Conservation (phyloP, 192 early-diverging fungal genomes). For the Helicostylum pulchrum region DNA sequence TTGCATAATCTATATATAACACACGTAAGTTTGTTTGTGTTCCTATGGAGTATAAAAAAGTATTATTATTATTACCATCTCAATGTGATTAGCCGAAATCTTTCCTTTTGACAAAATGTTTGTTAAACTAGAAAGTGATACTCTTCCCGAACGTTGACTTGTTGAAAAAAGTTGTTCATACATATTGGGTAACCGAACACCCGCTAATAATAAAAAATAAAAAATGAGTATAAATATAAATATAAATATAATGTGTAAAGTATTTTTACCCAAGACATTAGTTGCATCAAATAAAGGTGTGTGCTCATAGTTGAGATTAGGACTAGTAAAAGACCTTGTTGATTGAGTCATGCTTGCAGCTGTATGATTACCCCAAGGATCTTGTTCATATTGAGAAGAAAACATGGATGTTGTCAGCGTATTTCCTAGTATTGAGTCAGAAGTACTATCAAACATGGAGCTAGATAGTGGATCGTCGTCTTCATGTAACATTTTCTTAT, state of each 20-base stretch:
- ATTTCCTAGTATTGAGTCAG: constrained; percentile 10
- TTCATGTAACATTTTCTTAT: constrained; percentile 27
- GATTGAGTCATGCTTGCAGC: neutral
- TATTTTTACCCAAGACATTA: constrained; percentile 3
- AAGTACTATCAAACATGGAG: constrained; percentile 25
- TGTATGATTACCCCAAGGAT: constrained; percentile 29
- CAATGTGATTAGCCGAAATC: constrained; percentile 37
- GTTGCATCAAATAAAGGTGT: neutral
- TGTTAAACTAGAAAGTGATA: constrained; percentile 44
- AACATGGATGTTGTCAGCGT: constrained; percentile 27
- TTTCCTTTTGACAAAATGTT: constrained; percentile 42
- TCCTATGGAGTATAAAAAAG: neutral
- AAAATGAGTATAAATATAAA: neutral
- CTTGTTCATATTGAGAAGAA: constrained; percentile 28
- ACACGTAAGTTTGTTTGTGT: neutral
- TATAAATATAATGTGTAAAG: neutral
- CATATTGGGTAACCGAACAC: constrained; percentile 43
- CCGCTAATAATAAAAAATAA: constrained; percentile 26
- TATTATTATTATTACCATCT: constrained; percentile 39
- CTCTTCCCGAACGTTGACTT: constrained; percentile 40
- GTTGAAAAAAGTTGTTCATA: constrained; percentile 43
- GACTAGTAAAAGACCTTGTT: neutral
- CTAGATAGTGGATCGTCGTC: constrained; percentile 27
- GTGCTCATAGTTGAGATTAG: neutral
- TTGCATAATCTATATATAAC: constrained; percentile 45